Evolutionary conservation across 2,329 filamentous ascomycete genomes (phyloP), one percentile per base, ranked within the genome.

Genomic region (Hypoxylon sp.): DNA sequence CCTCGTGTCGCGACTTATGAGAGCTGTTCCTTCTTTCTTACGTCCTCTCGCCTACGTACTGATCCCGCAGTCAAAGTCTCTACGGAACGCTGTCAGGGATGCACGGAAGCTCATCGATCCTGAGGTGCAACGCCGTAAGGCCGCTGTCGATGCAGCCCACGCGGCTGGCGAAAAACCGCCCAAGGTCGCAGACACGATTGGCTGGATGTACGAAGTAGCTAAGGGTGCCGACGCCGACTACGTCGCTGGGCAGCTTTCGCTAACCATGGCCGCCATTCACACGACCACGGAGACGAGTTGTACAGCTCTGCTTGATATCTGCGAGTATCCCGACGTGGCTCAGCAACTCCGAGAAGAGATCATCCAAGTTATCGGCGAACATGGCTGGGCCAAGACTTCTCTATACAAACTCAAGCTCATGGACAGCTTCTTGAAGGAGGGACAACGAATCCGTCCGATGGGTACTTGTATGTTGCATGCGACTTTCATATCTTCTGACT

Each of bases 261-360:
- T 83, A n/a, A 77, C 78, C 8, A 71, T 80, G 57, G 81, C 79
- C 1, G 81, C 82, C 3, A 81, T 84, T 14, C 82, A 84, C 68
- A 83, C 80, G 5, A 83, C 82, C 0, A 79, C 80, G 0, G 79
- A 81, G 33, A 71, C 77, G 1, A 65, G 74, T 1, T 79, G 78
- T 2, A 81, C 55, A 66, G 80, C 59, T 5, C 70, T 87, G 50
- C 80, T 81, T 51, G 84, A 87, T 59, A 73, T 87, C n/a, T 80
- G 79, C 33, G 73, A 80, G 37, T 68, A 77, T 39, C 84, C 83
- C 0, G 83, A 86, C 59, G 80, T 81, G 63, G 73, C 81, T 19
- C 79, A 83, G 33, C 78, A 80, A 19, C 73, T 86, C 22, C 80
- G 85, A 1, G 76, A 83, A 14, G 84, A 87, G 73, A 82, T 84